Evolutionary conservation across 345 rosid species (phyloP).

Genomic region (Erucastrum elatum): DNA sequence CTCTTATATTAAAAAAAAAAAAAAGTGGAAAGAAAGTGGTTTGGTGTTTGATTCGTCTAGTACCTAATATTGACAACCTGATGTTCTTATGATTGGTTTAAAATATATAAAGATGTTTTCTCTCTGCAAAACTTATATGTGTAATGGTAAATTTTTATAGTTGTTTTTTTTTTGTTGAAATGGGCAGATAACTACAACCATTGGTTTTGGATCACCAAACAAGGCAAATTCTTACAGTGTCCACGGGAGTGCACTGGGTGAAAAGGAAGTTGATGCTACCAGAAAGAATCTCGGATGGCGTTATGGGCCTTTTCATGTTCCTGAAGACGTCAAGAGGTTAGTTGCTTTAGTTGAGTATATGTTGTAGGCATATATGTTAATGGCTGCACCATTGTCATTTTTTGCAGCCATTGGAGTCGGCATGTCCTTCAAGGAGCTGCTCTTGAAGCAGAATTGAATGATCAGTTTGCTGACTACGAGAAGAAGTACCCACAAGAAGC

Average conservation of each 20-base stretch:
- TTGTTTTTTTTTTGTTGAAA: not conserved
- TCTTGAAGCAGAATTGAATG: constrained; percentile 84
- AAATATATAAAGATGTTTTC: not conserved
- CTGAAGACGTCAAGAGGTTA: constrained; percentile 86
- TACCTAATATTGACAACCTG: not conserved
- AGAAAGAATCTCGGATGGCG: constrained; percentile 97
- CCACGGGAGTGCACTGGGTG: too few relatives aligned
- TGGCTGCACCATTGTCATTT: not conserved
- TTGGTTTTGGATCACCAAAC: constrained; percentile 73
- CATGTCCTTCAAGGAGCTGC: constrained; percentile 66
- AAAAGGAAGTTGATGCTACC: constrained; percentile 25
- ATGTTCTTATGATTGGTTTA: not conserved
- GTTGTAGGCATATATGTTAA: not conserved
- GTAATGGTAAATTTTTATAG: not conserved
- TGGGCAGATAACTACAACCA: constrained; percentile 44
- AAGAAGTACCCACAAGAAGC: constrained; percentile 89
- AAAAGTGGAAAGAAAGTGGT: not conserved
- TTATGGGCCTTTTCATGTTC: constrained; percentile 89
- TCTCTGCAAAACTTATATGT: not conserved
- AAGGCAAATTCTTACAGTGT: too few relatives aligned
- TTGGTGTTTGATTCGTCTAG: too few relatives aligned
- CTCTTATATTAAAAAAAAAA: not conserved
- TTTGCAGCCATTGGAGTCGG: constrained; percentile 91
- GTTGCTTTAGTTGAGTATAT: constrained; percentile 3
- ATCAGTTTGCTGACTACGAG: constrained; percentile 79